Percentiles rank a stretch among this genome's conserved stretches.
Evolutionary conservation across 2,329 filamentous ascomycete genomes (phyloP).

Genomic region (Hymenoscyphus fructigenus): DNA sequence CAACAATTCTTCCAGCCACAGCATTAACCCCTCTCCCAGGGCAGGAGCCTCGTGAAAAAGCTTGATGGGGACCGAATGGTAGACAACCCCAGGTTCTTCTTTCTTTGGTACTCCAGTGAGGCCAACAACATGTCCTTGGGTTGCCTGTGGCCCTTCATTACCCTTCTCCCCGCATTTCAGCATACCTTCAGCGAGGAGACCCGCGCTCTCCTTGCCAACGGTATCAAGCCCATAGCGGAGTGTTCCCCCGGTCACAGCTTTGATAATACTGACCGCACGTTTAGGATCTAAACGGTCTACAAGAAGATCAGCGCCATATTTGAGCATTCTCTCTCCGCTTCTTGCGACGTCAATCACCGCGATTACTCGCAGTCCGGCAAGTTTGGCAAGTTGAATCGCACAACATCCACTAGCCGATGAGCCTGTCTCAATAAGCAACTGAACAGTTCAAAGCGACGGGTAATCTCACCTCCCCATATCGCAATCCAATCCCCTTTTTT

Average conservation of each 20-base stretch:
- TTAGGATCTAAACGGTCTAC: constrained; percentile 66
- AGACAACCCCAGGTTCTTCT: constrained; percentile 24
- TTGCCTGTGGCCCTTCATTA: constrained; percentile 7
- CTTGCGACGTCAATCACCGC: constrained; percentile 65
- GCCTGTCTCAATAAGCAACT: constrained; percentile 36
- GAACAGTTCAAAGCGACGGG: not conserved
- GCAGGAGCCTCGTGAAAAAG: constrained; percentile 67
- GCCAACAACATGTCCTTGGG: constrained; percentile 60
- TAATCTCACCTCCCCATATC: constrained; percentile 67
- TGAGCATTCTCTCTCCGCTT: constrained; percentile 59
- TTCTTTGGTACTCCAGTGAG: constrained; percentile 65
- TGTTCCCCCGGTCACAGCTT: constrained; percentile 53
- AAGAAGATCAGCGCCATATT: constrained; percentile 57
- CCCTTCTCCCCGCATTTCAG: constrained; percentile 14
- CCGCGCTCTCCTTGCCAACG: constrained; percentile 62
- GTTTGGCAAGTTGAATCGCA: constrained; percentile 65
- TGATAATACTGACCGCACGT: constrained; percentile 65
- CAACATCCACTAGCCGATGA: constrained; percentile 70
- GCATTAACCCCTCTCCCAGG: constrained; percentile 61
- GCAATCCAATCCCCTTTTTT: constrained; percentile 66
- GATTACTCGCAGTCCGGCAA: constrained; percentile 64
- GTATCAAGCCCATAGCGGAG: constrained; percentile 71
- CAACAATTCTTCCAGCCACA: constrained; percentile 68
- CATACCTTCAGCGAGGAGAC: constrained; percentile 44
- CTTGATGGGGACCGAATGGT: constrained; percentile 64